Evolutionary conservation across 1,139 yeast genomes (phyloP).

Genomic region (Blastobotrys ciferrii): DNA sequence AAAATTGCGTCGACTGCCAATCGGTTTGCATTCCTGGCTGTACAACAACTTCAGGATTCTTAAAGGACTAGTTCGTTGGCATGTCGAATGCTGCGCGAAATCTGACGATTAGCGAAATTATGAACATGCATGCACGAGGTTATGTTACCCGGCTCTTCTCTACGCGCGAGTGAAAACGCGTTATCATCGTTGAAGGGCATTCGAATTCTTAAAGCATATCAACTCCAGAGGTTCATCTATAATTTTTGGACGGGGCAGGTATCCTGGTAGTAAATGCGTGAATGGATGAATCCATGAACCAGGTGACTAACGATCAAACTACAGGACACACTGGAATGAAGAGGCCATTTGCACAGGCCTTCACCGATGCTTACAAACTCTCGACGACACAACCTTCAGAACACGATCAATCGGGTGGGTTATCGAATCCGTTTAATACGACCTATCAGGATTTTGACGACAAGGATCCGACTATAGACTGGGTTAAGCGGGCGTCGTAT

Average conservation of each 20-base stretch:
- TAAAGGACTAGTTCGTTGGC: too few relatives aligned
- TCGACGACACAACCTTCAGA: background rate
- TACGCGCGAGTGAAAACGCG: too few relatives aligned
- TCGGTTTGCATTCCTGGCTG: too few relatives aligned
- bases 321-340: conserved; percentile 8
- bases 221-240: background rate
- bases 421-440: conserved; percentile 3
- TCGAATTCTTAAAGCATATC: too few relatives aligned
- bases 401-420: conserved; percentile 4
- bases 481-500: conserved; percentile 11
- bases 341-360: conserved; percentile 10
- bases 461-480: conserved; percentile 1
- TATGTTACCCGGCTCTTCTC: too few relatives aligned
- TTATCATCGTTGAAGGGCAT: too few relatives aligned
- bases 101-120: too few relatives aligned
- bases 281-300: background rate
- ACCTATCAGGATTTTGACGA: conserved; percentile 6
- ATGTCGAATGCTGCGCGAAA: too few relatives aligned
- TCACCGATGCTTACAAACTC: conserved; percentile 9
- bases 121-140: too few relatives aligned
- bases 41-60: too few relatives aligned
- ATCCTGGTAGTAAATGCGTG: background rate
- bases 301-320: background rate
- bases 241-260: background rate
- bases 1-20: too few relatives aligned